Percentiles rank a stretch among this genome's conserved stretches.
Evolutionary conservation across 768 basidiomycete genomes (phyloP).

Genomic region (Rhodotorula paludigena): DNA sequence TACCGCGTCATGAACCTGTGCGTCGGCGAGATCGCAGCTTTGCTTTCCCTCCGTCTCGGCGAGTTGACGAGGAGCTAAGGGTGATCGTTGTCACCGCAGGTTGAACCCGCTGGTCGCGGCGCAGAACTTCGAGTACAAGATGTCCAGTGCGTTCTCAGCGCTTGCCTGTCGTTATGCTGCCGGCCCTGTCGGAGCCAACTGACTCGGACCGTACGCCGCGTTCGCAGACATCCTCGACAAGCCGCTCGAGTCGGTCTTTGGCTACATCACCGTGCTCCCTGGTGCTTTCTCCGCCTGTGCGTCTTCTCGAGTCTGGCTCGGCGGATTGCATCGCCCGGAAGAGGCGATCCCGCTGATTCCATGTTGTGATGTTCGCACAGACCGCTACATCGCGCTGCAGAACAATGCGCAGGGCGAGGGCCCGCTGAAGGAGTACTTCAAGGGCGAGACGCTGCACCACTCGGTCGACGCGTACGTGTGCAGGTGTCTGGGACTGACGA

Average conservation of each 20-base stretch:
- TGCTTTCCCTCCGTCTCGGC: background rate
- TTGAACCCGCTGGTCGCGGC: slow-evolving; percentile 57
- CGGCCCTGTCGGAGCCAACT: too few species aligned
- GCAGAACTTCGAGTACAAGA: slow-evolving; percentile 94
- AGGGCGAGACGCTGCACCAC: slow-evolving; percentile 80
- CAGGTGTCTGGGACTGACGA: too few species aligned
- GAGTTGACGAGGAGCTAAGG: too few species aligned
- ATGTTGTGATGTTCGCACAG: too few species aligned
- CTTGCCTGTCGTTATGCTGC: too few species aligned
- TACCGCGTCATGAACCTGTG: slow-evolving; percentile 53
- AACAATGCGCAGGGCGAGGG: slow-evolving; percentile 79
- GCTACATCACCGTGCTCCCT: slow-evolving; percentile 64
- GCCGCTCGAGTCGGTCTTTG: slow-evolving; percentile 63
- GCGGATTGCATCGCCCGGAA: slow-evolving; percentile 94
- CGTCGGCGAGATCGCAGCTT: too few species aligned
- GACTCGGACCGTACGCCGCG: too few species aligned
- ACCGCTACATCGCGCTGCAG: slow-evolving; percentile 70
- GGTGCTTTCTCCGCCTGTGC: slow-evolving; percentile 93
- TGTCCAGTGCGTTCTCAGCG: slow-evolving; percentile 57
- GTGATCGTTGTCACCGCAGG: too few species aligned
- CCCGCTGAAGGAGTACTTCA: slow-evolving; percentile 89
- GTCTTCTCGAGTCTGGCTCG: too few species aligned
- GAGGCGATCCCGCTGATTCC: too few species aligned
- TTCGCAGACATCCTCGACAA: slow-evolving; percentile 82
- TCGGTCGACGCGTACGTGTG: slow-evolving; percentile 19